phyloP scores from a whole-genome alignment of 371 early-diverging fungal genomes.

The Circinella minor region DNA sequence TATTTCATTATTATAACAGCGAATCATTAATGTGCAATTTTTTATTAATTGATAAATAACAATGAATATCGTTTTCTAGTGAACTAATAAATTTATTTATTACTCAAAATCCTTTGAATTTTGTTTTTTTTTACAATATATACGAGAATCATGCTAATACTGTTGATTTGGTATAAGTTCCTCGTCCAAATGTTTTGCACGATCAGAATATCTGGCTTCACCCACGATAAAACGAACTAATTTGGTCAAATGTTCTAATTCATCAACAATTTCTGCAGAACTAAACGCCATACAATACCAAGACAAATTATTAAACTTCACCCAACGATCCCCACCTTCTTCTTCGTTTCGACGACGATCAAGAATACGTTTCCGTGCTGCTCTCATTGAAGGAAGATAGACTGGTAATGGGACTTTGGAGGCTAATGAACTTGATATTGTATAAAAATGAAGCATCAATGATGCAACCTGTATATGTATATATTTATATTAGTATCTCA shows the following conservation, averaged over 20 bases:
- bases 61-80: too few relatives aligned
- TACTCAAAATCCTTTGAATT: too few relatives aligned
- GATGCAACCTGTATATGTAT: constrained; percentile 40
- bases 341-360: constrained; percentile 35
- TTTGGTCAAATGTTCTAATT: constrained; percentile 49
- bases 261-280: constrained; percentile 61
- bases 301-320: constrained; percentile 44
- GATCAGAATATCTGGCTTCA: constrained; percentile 39
- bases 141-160: not conserved
- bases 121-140: not conserved
- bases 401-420: constrained; percentile 61
- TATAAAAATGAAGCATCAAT: constrained; percentile 48
- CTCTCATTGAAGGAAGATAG: constrained; percentile 61
- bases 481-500: not conserved
- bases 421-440: constrained; percentile 51
- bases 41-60: too few relatives aligned
- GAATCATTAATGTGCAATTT: too few relatives aligned
- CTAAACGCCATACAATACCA: constrained; percentile 56
- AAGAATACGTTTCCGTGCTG: constrained; percentile 55
- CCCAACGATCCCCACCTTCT: constrained; percentile 29
- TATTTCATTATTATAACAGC: too few relatives aligned
- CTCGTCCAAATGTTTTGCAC: constrained; percentile 35
- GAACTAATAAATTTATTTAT: too few relatives aligned
- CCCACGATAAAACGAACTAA: constrained; percentile 47
- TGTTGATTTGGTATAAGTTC: not conserved